phyloP scores from a whole-genome alignment of 148 eudicot species.

The Persicaria tinctoria region DNA sequence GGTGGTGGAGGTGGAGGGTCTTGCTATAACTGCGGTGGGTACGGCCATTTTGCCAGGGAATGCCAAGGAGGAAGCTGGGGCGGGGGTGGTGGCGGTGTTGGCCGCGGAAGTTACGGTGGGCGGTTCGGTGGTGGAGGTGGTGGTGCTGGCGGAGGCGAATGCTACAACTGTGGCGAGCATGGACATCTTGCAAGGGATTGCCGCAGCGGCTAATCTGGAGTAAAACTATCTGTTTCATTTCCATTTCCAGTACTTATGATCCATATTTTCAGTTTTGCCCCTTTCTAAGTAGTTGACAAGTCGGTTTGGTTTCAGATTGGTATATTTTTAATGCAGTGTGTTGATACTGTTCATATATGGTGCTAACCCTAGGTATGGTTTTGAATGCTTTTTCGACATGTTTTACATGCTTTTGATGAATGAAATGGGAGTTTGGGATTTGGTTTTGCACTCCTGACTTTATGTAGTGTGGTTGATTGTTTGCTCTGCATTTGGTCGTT shows the following conservation, averaged over 20 bases:
- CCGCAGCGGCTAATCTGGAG: neutral
- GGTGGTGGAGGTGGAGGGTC: neutral
- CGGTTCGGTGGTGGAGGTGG: conserved; percentile 11
- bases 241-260: conserved; percentile 10
- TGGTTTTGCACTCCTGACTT: too few species aligned
- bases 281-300: neutral
- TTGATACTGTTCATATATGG: neutral
- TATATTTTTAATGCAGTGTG: conserved; percentile 7
- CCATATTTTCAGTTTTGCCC: neutral
- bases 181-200: conserved; percentile 56
- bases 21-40: conserved; percentile 22
- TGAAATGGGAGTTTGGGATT: neutral
- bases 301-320: conserved; percentile 10
- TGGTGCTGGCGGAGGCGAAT: conserved; percentile 29
- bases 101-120: neutral
- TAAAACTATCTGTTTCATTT: neutral
- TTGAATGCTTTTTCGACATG: conserved; percentile 15
- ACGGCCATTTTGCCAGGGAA: conserved; percentile 27
- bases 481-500: neutral
- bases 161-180: conserved; percentile 24
- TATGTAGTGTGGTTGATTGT: neutral
- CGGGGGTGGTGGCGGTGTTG: neutral
- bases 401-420: neutral
- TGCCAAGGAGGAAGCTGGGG: conserved; percentile 3
- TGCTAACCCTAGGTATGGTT: neutral